Percentiles rank a stretch among this genome's conserved stretches.
Evolutionary conservation across 139 green algal species (phyloP).

Genomic region (Pseudopediastrum boryanum): DNA sequence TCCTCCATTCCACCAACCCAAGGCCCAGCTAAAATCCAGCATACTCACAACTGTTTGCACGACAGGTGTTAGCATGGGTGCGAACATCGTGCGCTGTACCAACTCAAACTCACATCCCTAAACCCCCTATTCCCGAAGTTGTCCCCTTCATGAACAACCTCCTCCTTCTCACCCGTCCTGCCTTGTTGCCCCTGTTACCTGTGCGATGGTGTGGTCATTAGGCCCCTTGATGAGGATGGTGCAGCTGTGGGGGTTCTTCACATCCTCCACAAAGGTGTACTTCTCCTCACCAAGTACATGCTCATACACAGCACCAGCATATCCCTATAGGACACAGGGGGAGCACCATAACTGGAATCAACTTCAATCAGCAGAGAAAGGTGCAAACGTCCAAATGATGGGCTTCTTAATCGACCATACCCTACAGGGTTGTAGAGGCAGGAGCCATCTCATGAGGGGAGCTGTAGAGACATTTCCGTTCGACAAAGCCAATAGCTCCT

Average conservation of each 20-base stretch:
- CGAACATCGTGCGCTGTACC: too few species aligned
- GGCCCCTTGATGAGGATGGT: slow-evolving; percentile 98
- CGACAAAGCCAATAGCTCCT: too few species aligned
- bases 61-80: too few species aligned
- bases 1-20: too few species aligned
- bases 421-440: not conserved
- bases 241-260: slow-evolving; percentile 87
- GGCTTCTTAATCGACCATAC: too few species aligned
- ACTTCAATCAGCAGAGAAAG: slow-evolving; percentile 81
- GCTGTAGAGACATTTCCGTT: too few species aligned
- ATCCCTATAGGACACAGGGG: slow-evolving; percentile 49
- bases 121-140: too few species aligned
- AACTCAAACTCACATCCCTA: too few species aligned
- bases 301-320: slow-evolving; percentile 94
- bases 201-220: slow-evolving; percentile 96
- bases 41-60: too few species aligned
- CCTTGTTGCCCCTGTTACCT: slow-evolving; percentile 49
- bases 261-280: slow-evolving; percentile 99
- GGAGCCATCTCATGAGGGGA: not conserved
- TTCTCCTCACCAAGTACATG: slow-evolving; percentile 99
- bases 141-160: slow-evolving; percentile 95
- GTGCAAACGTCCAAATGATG: too few species aligned
- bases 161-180: slow-evolving; percentile 84
- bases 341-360: slow-evolving; percentile 2
- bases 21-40: too few species aligned